phyloP scores from a whole-genome alignment of 148 eudicot species.

The Rhododendron molle region DNA sequence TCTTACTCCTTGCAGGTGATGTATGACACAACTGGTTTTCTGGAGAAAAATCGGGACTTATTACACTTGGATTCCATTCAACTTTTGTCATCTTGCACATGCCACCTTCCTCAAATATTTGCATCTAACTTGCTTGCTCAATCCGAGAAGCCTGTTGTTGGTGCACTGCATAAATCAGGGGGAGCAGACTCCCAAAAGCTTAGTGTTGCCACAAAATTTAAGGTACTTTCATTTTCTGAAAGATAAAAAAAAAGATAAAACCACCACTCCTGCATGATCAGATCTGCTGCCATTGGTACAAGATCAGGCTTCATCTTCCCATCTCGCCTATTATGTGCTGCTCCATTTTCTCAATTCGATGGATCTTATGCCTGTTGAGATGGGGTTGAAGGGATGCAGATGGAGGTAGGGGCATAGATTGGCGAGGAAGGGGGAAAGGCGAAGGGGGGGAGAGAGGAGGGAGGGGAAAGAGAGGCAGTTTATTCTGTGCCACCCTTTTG shows the following conservation, averaged over 20 bases:
- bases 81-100: slow-evolving; percentile 79
- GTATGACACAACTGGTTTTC: slow-evolving; percentile 87
- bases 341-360: not conserved
- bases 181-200: slow-evolving; percentile 97
- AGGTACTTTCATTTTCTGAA: slow-evolving; percentile 40
- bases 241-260: not conserved
- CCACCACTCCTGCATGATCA: not conserved
- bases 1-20: slow-evolving; percentile 48
- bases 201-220: slow-evolving; percentile 90
- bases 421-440: not conserved
- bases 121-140: slow-evolving; percentile 78
- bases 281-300: not conserved
- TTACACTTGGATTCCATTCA: slow-evolving; percentile 72
- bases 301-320: not conserved
- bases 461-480: not conserved
- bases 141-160: slow-evolving; percentile 79
- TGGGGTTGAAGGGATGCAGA: not conserved
- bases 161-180: slow-evolving; percentile 80
- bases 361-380: not conserved
- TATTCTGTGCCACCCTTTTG: too few relatives aligned
- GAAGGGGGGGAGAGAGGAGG: not conserved
- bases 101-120: slow-evolving; percentile 69
- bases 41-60: slow-evolving; percentile 92
- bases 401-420: not conserved
- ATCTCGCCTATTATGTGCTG: not conserved